A percentile compares a stretch with the other conserved stretches of the same genome.
These are phyloP conservation scores for Piper betle DNA, from an alignment of 164 flowering plant species.

Conservation along the genomic window DNA sequence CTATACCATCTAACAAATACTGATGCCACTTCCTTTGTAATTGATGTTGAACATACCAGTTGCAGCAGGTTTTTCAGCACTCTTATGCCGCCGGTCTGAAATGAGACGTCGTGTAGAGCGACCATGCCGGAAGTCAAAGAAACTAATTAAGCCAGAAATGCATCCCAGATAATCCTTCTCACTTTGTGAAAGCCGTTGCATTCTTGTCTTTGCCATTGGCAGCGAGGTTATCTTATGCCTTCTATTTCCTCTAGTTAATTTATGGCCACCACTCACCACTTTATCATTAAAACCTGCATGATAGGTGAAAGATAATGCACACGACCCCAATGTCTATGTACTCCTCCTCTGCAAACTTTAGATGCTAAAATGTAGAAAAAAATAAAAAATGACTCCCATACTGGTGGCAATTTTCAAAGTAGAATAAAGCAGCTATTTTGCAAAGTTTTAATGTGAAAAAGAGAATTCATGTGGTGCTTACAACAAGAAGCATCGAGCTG, in stretches of 20 bases:
- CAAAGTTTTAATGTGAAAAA: too few species aligned
- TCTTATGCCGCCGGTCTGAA: conserved; percentile 34
- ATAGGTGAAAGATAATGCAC: not conserved
- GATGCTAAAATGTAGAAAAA: not conserved
- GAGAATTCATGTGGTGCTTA: too few species aligned
- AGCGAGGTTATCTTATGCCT: not conserved
- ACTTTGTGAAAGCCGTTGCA: conserved; percentile 18
- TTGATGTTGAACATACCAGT: not conserved
- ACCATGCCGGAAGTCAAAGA: conserved; percentile 64
- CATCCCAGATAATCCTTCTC: conserved; percentile 59
- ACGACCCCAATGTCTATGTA: not conserved
- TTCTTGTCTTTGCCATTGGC: conserved; percentile 50
- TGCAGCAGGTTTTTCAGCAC: conserved; percentile 26
- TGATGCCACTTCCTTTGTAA: not conserved
- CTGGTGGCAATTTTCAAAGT: too few species aligned
- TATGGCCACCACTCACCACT: not conserved
- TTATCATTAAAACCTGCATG: not conserved
- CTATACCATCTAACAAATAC: too few species aligned
- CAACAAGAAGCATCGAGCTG: too few species aligned
- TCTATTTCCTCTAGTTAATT: not conserved
- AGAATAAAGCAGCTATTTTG: too few species aligned
- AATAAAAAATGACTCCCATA: too few species aligned
- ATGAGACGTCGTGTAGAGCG: conserved; percentile 46
- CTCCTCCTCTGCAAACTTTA: not conserved
- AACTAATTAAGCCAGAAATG: conserved; percentile 60